Evolutionary conservation across 257 asterid genomes (phyloP).

Genomic region (Asclepias syriaca): DNA sequence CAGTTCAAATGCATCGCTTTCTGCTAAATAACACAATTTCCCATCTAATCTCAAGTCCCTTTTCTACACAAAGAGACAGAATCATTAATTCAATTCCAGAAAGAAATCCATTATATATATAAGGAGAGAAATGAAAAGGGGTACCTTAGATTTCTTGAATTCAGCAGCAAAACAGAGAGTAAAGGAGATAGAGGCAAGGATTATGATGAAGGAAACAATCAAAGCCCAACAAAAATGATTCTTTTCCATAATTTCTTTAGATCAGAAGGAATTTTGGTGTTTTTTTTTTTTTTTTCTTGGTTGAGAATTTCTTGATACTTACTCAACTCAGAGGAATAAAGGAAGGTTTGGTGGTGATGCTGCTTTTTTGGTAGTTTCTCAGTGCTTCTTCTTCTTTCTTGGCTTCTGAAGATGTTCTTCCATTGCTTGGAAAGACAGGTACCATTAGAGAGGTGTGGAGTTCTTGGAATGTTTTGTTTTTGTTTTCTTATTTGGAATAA

Average conservation of each 20-base stretch:
- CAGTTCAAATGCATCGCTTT: slow-evolving; percentile 41
- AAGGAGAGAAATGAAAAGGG: background rate
- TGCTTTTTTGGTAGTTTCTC: slow-evolving; percentile 1
- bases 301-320: slow-evolving; percentile 36
- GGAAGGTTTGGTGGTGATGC: slow-evolving; percentile 9
- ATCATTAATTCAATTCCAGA: too few species aligned
- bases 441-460: background rate
- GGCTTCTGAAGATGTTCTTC: slow-evolving; percentile 4
- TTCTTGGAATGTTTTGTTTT: slow-evolving; percentile 1
- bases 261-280: background rate
- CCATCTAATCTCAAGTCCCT: slow-evolving; percentile 60
- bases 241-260: slow-evolving; percentile 35
- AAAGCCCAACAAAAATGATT: slow-evolving; percentile 21
- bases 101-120: too few species aligned
- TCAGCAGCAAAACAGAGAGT: slow-evolving; percentile 70
- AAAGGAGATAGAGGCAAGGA: slow-evolving; percentile 43
- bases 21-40: slow-evolving; percentile 52
- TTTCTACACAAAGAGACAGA: slow-evolving; percentile 30
- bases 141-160: slow-evolving; percentile 62
- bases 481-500: background rate
- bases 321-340: slow-evolving; percentile 44
- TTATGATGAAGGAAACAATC: slow-evolving; percentile 23
- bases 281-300: too few species aligned
- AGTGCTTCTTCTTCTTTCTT: slow-evolving; percentile 9
- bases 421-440: slow-evolving; percentile 12